phyloP scores from a whole-genome alignment of 768 basidiomycete species.

The Kwoniella heveanensis region DNA sequence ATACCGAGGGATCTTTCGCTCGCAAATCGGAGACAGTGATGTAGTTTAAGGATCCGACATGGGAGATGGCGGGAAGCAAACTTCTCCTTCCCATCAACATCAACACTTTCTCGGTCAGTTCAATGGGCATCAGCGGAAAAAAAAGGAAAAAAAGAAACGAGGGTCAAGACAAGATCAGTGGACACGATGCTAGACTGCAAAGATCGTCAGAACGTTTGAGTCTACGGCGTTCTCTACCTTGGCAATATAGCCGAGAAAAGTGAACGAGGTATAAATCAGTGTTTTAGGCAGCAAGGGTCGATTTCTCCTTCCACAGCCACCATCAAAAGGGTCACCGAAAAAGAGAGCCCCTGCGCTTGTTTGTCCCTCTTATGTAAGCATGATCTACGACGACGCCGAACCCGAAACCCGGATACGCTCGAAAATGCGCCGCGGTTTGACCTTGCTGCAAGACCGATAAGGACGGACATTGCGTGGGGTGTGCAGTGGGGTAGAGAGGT shows the following conservation, averaged over 20 bases:
- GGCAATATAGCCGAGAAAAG: background rate
- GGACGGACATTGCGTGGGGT: background rate
- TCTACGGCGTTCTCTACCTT: background rate
- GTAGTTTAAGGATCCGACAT: background rate
- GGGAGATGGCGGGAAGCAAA: background rate
- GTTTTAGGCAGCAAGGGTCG: background rate
- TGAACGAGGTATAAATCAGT: background rate
- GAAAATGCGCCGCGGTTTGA: background rate
- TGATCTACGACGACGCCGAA: too few species aligned
- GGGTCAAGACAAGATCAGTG: background rate
- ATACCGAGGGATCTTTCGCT: background rate
- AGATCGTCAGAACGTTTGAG: background rate
- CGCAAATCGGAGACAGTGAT: background rate
- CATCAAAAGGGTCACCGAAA: slow-evolving; percentile 5
- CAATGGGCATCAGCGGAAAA: background rate
- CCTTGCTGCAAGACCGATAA: background rate
- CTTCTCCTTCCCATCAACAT: background rate
- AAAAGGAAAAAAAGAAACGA: too few species aligned
- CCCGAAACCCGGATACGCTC: too few species aligned
- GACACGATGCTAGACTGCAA: background rate
- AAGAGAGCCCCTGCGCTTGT: slow-evolving; percentile 13
- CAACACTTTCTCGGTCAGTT: too few species aligned
- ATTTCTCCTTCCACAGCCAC: slow-evolving; percentile 9
- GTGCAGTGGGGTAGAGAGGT: background rate
- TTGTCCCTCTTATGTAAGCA: slow-evolving; percentile 18